These are phyloP conservation scores for Thalassiosira hispida DNA, from an alignment of 352 stramenopile species.

Conservation along the genomic window DNA sequence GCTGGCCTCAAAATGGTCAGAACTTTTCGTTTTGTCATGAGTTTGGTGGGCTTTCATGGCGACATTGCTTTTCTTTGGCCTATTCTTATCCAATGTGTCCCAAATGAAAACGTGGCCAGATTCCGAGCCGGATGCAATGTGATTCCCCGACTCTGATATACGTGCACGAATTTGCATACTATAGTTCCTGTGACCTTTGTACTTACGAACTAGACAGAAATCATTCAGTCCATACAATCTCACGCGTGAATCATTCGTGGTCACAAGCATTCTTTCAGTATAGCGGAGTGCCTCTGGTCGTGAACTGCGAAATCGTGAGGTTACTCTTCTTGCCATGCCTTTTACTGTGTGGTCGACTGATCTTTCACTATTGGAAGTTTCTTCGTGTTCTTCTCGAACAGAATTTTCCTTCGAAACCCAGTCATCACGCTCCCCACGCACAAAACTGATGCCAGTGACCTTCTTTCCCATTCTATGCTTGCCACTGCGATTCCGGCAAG, in stretches of 20 bases:
- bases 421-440: slow-evolving; percentile 43
- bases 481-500: slow-evolving; percentile 67
- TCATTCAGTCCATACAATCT: slow-evolving; percentile 73
- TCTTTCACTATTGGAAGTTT: slow-evolving; percentile 21
- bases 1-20: slow-evolving; percentile 51
- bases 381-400: not conserved
- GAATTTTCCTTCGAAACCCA: slow-evolving; percentile 25
- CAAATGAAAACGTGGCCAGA: slow-evolving; percentile 51
- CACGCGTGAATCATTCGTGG: slow-evolving; percentile 75
- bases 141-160: slow-evolving; percentile 45
- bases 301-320: slow-evolving; percentile 17
- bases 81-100: slow-evolving; percentile 46
- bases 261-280: slow-evolving; percentile 69
- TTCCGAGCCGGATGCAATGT: slow-evolving; percentile 49
- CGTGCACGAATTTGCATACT: slow-evolving; percentile 59
- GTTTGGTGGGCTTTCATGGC: slow-evolving; percentile 34
- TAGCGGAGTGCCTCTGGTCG: slow-evolving; percentile 42
- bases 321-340: slow-evolving; percentile 30
- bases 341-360: slow-evolving; percentile 25
- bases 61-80: slow-evolving; percentile 25
- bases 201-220: slow-evolving; percentile 63
- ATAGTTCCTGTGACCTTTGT: slow-evolving; percentile 51
- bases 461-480: slow-evolving; percentile 69
- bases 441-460: slow-evolving; percentile 75
- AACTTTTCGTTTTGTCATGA: slow-evolving; percentile 49